Evolutionary conservation across 257 asterid genomes (phyloP).

Genomic region (Nicotiana attenuata): DNA sequence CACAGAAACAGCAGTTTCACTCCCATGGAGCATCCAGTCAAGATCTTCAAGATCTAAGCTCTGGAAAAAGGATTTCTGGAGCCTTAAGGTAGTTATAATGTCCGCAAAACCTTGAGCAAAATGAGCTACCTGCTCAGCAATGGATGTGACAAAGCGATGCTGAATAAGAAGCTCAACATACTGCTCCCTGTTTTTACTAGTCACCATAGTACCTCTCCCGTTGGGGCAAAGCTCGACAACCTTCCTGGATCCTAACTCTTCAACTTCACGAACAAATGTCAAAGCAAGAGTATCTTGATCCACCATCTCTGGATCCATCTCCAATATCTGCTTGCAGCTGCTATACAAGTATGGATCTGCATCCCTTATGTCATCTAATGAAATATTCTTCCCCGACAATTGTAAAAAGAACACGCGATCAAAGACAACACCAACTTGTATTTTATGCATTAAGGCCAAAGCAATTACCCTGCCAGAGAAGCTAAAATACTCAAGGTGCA

Average conservation of each 20-base stretch:
- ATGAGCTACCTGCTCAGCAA: constrained; percentile 55
- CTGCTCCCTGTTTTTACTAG: constrained; percentile 64
- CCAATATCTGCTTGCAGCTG: constrained; percentile 90
- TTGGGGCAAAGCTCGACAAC: constrained; percentile 63
- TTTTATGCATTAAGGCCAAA: constrained; percentile 82
- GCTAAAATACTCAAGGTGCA: constrained; percentile 80
- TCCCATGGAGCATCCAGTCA: constrained; percentile 77
- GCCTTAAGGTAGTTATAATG: constrained; percentile 36
- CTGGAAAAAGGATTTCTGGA: constrained; percentile 54
- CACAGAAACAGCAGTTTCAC: constrained; percentile 66
- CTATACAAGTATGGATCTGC: constrained; percentile 80
- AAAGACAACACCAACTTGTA: constrained; percentile 85
- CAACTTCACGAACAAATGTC: constrained; percentile 72
- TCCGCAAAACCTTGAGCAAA: constrained; percentile 73
- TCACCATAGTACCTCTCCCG: constrained; percentile 59
- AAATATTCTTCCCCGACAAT: constrained; percentile 58
- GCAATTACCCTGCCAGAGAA: constrained; percentile 92
- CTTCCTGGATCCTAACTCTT: constrained; percentile 79
- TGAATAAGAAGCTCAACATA: constrained; percentile 73
- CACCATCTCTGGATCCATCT: constrained; percentile 76
- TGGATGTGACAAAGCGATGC: constrained; percentile 64
- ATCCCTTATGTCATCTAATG: constrained; percentile 75
- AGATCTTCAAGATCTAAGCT: constrained; percentile 76
- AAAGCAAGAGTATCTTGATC: constrained; percentile 87
- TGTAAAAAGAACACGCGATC: constrained; percentile 78